Evolutionary conservation across 805 yeast species (phyloP), one percentile per base, ranked within the genome.

Genomic region (Maudiozyma bulderi): DNA sequence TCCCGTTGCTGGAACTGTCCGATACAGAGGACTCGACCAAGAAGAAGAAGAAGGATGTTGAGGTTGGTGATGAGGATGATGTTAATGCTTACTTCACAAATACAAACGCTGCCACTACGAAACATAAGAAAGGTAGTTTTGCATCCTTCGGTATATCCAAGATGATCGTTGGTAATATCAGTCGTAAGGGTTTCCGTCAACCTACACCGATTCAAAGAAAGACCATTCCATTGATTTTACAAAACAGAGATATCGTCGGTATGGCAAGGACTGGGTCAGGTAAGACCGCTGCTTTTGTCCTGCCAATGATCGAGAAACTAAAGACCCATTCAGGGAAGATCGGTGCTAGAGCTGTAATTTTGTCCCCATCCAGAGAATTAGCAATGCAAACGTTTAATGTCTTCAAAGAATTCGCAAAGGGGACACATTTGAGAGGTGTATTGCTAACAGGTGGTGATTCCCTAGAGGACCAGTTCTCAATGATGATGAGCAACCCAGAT

Each of bases 231-330:
- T 73, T 89, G 48, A 82, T 93, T 51, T 72, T 93, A 71, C 87
- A 85, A 44, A 84, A 81, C 48, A 76, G 95, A 61, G 99, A 93
- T 69, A 95, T 93, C 40, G 99, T 93, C 13, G 99, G 97, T 63
- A 93, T 93, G 99, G 99, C 99, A 13, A 78, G 99, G 62, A 93
- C 99, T 0, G 99, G 99, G 60, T 86, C 96, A 29, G 99, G 99
- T 74, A 93, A 93, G 64, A 93, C 99, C 0, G 99, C 99, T 8
- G 98, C 99, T 0, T 93, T 93, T 64, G 77, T 87, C 20, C 70
- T 93, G 48, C 99, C 99, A 3, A 74, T 93, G 72, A 75, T 93
- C 54, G 97, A 93, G 58, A 82, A 78, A 61, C 73, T 91, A 57
- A 87, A 86, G 65, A 67, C 80, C 1, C 97, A 91, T 64, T 79